phyloP scores from a whole-genome alignment of 805 yeast genomes.

The Candida ascalaphidarum region DNA sequence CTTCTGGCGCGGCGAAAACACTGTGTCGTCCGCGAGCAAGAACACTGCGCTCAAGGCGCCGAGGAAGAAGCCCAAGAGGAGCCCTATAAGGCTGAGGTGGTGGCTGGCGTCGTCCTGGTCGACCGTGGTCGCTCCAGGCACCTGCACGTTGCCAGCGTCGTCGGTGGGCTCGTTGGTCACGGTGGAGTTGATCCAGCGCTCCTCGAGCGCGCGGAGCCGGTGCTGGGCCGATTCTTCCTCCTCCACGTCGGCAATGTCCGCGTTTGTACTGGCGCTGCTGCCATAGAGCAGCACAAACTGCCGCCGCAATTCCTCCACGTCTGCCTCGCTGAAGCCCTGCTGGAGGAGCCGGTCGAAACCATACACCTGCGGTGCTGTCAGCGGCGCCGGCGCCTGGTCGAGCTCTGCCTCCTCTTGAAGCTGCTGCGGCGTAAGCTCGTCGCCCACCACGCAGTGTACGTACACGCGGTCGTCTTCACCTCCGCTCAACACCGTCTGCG shows the following conservation, averaged over 20 bases:
- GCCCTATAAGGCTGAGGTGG: conserved; percentile 64
- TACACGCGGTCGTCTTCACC: conserved; percentile 29
- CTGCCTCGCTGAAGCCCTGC: conserved; percentile 79
- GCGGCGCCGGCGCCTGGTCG: conserved; percentile 43
- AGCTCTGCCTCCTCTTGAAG: conserved; percentile 50
- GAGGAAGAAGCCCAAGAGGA: conserved; percentile 63
- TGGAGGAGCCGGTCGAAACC: conserved; percentile 81
- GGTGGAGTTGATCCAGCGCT: conserved; percentile 81
- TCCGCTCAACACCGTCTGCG: conserved; percentile 5
- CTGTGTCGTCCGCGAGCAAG: conserved; percentile 47
- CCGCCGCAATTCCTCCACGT: conserved; percentile 58
- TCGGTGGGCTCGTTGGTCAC: conserved; percentile 23
- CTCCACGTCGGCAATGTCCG: conserved; percentile 24
- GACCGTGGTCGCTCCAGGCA: conserved; percentile 11
- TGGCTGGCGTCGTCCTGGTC: conserved; percentile 24
- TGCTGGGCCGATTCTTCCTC: conserved; percentile 32
- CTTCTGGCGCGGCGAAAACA: conserved; percentile 54
- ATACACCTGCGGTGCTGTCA: conserved; percentile 57
- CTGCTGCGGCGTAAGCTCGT: conserved; percentile 44
- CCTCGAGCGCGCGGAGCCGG: conserved; percentile 60
- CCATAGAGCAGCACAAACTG: conserved; percentile 66
- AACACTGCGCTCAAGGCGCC: conserved; percentile 63
- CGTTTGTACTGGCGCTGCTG: conserved; percentile 9
- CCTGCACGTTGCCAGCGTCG: conserved; percentile 1
- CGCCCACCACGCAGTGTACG: conserved; percentile 77